Percentiles rank a stretch among this genome's conserved stretches.
Conservation (phyloP, 768 basidiomycete species). For the Kwoniella sp. region DNA sequence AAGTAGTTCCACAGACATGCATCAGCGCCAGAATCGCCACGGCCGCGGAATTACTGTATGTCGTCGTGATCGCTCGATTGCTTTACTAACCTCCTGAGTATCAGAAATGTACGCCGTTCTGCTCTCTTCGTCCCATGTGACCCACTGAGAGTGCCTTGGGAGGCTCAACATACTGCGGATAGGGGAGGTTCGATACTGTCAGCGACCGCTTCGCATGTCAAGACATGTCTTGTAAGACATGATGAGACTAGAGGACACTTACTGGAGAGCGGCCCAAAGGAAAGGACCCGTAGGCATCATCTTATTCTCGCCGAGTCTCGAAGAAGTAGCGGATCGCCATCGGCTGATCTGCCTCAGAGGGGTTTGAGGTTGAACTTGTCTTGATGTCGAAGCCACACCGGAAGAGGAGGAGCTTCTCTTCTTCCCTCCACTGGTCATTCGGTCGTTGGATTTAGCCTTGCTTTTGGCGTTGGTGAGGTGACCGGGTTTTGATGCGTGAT, state of each 20-base stretch:
- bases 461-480: too few species aligned
- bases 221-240: too few species aligned
- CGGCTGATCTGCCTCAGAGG: not conserved
- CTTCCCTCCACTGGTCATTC: not conserved
- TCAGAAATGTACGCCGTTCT: not conserved
- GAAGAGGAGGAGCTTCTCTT: not conserved
- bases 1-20: too few species aligned
- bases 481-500: too few species aligned
- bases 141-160: not conserved
- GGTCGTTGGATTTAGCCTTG: not conserved
- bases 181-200: not conserved
- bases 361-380: not conserved
- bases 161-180: not conserved
- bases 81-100: not conserved
- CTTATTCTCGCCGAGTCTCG: not conserved
- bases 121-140: not conserved
- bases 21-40: too few species aligned
- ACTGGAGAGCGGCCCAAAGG: not conserved
- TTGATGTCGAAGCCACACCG: too few species aligned
- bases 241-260: not conserved
- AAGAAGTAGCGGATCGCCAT: not conserved
- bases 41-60: too few species aligned
- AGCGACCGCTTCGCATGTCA: too few species aligned
- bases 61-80: too few species aligned
- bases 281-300: not conserved